Conservation (phyloP, 1,284 basidiomycete genomes). For the Blastosporella zonata region DNA sequence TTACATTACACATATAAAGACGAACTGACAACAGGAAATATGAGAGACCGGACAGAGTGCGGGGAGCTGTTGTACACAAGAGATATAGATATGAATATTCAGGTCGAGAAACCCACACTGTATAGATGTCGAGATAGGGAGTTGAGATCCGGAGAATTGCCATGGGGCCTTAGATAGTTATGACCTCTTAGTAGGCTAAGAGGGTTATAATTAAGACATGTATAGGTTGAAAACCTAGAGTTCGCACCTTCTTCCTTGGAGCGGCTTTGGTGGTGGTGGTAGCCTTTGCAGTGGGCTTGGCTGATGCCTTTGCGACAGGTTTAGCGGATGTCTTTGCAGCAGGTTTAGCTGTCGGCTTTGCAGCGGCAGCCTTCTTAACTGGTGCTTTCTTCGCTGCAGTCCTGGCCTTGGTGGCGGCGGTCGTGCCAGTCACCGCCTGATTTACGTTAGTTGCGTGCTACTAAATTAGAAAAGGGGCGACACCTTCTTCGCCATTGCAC, state of each 20-base stretch:
- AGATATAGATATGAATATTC: neutral
- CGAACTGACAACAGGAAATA: neutral
- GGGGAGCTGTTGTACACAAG: constrained; percentile 7
- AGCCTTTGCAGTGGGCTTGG: constrained; percentile 28
- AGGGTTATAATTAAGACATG: neutral
- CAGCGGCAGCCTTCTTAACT: constrained; percentile 25
- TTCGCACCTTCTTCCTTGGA: constrained; percentile 29
- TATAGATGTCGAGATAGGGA: constrained; percentile 14
- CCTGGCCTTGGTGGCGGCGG: constrained; percentile 44
- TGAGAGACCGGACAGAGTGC: neutral
- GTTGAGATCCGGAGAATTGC: neutral
- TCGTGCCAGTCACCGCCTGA: constrained; percentile 49
- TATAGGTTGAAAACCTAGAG: neutral
- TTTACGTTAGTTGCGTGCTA: constrained; percentile 7
- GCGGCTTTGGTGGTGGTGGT: constrained; percentile 23
- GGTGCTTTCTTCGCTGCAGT: constrained; percentile 44
- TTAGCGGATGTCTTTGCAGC: constrained; percentile 41
- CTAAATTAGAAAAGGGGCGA: neutral
- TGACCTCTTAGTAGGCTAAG: constrained; percentile 32
- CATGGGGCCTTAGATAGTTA: constrained; percentile 15
- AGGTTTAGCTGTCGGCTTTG: constrained; percentile 33
- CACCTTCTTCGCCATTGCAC: constrained; percentile 57
- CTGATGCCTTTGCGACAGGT: constrained; percentile 29
- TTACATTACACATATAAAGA: constrained; percentile 30
- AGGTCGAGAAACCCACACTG: neutral